A percentile compares a stretch with the other conserved stretches of the same genome.
These are phyloP conservation scores for Tremellales sp. DNA, from an alignment of 1,284 basidiomycete genomes.

Conservation along the genomic window DNA sequence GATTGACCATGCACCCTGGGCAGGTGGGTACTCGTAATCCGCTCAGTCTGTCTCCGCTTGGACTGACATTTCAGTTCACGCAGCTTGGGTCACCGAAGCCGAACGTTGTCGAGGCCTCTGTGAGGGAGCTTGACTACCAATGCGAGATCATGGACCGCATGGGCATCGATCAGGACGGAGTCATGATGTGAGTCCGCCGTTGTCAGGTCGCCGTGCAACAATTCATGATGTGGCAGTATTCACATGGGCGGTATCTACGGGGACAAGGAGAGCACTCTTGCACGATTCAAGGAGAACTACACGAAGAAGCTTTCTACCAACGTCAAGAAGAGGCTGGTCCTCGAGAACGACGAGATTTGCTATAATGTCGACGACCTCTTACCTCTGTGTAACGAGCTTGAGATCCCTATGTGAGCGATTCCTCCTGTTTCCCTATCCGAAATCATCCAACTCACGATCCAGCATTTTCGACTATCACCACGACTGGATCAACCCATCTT, in stretches of 20 bases:
- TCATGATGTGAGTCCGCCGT: slow-evolving; percentile 38
- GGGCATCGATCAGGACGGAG: slow-evolving; percentile 52
- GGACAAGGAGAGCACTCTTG: slow-evolving; percentile 67
- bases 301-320: slow-evolving; percentile 57
- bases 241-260: slow-evolving; percentile 68
- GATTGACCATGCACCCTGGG: slow-evolving; percentile 82
- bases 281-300: slow-evolving; percentile 69
- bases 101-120: slow-evolving; percentile 66
- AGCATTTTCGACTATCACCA: slow-evolving; percentile 58
- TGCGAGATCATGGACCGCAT: slow-evolving; percentile 79
- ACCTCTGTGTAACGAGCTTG: slow-evolving; percentile 73
- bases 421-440: slow-evolving; percentile 21
- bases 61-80: slow-evolving; percentile 59
- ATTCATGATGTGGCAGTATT: slow-evolving; percentile 15
- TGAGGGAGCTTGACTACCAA: slow-evolving; percentile 78
- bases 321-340: slow-evolving; percentile 68
- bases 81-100: slow-evolving; percentile 74
- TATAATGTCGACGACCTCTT: slow-evolving; percentile 83
- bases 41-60: background rate
- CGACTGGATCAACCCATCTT: slow-evolving; percentile 58
- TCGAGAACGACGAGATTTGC: slow-evolving; percentile 93
- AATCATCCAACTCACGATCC: slow-evolving; percentile 3
- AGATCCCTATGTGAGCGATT: slow-evolving; percentile 64
- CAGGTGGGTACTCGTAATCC: slow-evolving; percentile 49
- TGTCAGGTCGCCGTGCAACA: background rate